Evolutionary conservation across 176 grass and related monocot genomes (phyloP).

Genomic region (Triticum turgidum): DNA sequence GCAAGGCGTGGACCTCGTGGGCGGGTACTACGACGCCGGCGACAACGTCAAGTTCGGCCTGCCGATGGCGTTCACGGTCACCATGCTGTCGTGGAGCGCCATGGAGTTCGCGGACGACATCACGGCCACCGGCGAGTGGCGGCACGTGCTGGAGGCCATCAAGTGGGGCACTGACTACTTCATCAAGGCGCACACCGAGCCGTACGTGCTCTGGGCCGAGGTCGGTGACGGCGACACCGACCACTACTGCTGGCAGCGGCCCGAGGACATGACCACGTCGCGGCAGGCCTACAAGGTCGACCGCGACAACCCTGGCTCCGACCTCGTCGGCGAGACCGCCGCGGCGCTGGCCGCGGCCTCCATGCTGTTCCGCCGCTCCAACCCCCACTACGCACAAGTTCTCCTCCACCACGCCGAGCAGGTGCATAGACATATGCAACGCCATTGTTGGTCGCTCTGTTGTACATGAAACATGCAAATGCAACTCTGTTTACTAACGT

Average conservation of each 20-base stretch:
- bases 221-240: slow-evolving; percentile 61
- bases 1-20: slow-evolving; percentile 79
- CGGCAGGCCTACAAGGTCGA: slow-evolving; percentile 45
- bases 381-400: slow-evolving; percentile 30
- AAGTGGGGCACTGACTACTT: slow-evolving; percentile 69
- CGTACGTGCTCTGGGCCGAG: slow-evolving; percentile 60
- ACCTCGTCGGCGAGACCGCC: slow-evolving; percentile 50
- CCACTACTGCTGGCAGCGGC: slow-evolving; percentile 58
- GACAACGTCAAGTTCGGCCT: slow-evolving; percentile 87
- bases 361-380: slow-evolving; percentile 37
- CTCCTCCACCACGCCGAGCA: slow-evolving; percentile 45
- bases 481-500: neutral
- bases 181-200: slow-evolving; percentile 52
- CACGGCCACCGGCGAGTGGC: slow-evolving; percentile 39
- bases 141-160: slow-evolving; percentile 63
- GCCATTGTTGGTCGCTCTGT: neutral
- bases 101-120: slow-evolving; percentile 54
- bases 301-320: slow-evolving; percentile 32
- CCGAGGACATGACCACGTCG: slow-evolving; percentile 62
- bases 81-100: slow-evolving; percentile 69
- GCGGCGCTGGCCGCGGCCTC: slow-evolving; percentile 44
- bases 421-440: neutral
- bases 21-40: slow-evolving; percentile 75
- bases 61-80: slow-evolving; percentile 73
- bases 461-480: neutral